phyloP scores from a whole-genome alignment of 192 early-diverging fungal species.

The Cetraspora pellucida region DNA sequence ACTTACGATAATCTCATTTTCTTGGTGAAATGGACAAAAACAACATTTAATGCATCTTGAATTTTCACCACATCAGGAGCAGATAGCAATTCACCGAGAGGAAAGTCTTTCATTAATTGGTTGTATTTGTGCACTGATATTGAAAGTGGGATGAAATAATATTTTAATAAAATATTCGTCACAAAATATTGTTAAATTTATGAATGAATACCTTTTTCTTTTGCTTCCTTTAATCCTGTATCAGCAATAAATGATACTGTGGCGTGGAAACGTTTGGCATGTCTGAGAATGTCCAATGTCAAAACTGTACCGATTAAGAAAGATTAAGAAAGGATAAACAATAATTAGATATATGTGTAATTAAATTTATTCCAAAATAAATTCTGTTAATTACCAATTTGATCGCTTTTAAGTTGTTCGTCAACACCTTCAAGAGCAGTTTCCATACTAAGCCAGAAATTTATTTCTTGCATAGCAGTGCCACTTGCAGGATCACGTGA shows the following conservation, averaged over 20 bases:
- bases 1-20: slow-evolving; percentile 90
- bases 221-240: slow-evolving; percentile 94
- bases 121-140: slow-evolving; percentile 85
- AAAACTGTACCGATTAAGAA: slow-evolving; percentile 56
- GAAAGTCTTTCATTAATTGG: slow-evolving; percentile 98
- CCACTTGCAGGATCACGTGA: slow-evolving; percentile 86
- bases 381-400: slow-evolving; percentile 56
- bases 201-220: slow-evolving; percentile 64
- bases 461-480: slow-evolving; percentile 96
- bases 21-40: slow-evolving; percentile 97
- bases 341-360: neutral
- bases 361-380: neutral
- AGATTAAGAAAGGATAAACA: neutral
- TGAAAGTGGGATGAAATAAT: neutral
- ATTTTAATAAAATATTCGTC: too few relatives aligned
- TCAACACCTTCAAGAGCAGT: slow-evolving; percentile 89
- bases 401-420: slow-evolving; percentile 90
- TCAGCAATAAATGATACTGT: slow-evolving; percentile 97
- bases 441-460: slow-evolving; percentile 99
- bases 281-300: slow-evolving; percentile 91
- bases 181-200: neutral
- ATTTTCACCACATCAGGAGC: slow-evolving; percentile 90
- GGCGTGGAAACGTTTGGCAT: slow-evolving; percentile 98
- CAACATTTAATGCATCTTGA: slow-evolving; percentile 69
- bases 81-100: slow-evolving; percentile 93